Conservation (phyloP, 805 yeast genomes). For the Myxozyma vanderwaltii region DNA sequence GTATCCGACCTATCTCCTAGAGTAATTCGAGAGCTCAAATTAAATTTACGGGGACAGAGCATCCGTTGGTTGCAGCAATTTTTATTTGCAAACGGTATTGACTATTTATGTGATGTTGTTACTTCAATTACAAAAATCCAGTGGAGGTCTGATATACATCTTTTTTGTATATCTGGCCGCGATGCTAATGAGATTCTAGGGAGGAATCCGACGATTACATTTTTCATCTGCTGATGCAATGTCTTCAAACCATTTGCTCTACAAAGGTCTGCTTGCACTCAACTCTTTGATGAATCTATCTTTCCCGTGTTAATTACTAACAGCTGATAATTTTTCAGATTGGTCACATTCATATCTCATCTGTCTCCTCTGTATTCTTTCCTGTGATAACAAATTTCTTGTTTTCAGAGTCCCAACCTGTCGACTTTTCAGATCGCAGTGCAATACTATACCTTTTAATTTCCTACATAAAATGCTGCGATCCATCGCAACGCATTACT, state of each 20-base stretch:
- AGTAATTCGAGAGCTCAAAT: constrained; percentile 5
- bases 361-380: constrained; percentile 10
- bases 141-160: constrained; percentile 13
- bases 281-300: not conserved
- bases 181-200: constrained; percentile 7
- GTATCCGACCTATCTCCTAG: not conserved
- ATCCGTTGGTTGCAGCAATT: constrained; percentile 19
- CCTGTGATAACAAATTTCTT: constrained; percentile 14
- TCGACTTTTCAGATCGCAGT: constrained; percentile 14
- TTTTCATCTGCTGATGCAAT: constrained; percentile 13
- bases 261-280: constrained; percentile 10
- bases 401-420: constrained; percentile 26
- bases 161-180: not conserved
- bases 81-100: constrained; percentile 17
- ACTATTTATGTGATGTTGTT: not conserved
- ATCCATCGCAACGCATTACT: constrained; percentile 2
- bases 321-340: not conserved
- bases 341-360: constrained; percentile 11
- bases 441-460: constrained; percentile 12
- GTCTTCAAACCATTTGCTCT: constrained; percentile 11
- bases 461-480: constrained; percentile 2
- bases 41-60: constrained; percentile 14
- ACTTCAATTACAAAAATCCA: not conserved
- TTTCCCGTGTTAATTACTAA: not conserved
- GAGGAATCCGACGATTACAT: constrained; percentile 22